Evolutionary conservation across 768 basidiomycete species (phyloP).

Genomic region (Gymnopilus junonius): DNA sequence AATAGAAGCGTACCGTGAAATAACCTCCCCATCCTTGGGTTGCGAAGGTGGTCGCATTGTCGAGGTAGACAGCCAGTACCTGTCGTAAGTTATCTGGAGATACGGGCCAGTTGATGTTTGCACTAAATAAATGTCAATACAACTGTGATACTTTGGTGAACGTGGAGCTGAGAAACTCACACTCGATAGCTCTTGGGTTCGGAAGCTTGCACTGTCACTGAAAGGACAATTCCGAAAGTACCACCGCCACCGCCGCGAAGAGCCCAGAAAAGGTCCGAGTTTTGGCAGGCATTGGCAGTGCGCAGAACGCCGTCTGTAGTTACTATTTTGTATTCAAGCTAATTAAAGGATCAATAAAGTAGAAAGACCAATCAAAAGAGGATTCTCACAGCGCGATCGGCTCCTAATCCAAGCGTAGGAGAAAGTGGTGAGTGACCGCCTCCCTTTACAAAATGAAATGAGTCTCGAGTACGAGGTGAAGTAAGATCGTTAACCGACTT

Average conservation of each 20-base stretch:
- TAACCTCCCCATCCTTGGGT: slow-evolving; percentile 54
- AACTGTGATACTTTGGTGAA: background rate
- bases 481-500: too few relatives aligned
- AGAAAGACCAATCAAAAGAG: background rate
- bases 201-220: slow-evolving; percentile 37
- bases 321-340: slow-evolving; percentile 56
- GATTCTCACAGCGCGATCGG: slow-evolving; percentile 44
- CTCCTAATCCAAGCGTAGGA: slow-evolving; percentile 48
- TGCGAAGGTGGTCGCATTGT: slow-evolving; percentile 46
- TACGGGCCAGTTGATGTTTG: slow-evolving; percentile 40
- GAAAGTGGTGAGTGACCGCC: slow-evolving; percentile 49
- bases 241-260: slow-evolving; percentile 53
- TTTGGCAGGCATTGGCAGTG: slow-evolving; percentile 51
- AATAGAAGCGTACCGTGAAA: slow-evolving; percentile 17
- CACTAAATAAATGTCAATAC: too few relatives aligned
- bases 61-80: slow-evolving; percentile 40
- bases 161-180: background rate
- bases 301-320: slow-evolving; percentile 53
- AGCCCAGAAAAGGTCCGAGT: slow-evolving; percentile 58
- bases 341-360: background rate
- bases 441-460: slow-evolving; percentile 29
- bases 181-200: slow-evolving; percentile 27
- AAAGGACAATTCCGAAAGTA: slow-evolving; percentile 49
- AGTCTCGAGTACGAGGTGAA: too few relatives aligned
- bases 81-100: slow-evolving; percentile 28